Evolutionary conservation across 1,139 yeast species (phyloP).

Genomic region (Debaryomyces coudertii): DNA sequence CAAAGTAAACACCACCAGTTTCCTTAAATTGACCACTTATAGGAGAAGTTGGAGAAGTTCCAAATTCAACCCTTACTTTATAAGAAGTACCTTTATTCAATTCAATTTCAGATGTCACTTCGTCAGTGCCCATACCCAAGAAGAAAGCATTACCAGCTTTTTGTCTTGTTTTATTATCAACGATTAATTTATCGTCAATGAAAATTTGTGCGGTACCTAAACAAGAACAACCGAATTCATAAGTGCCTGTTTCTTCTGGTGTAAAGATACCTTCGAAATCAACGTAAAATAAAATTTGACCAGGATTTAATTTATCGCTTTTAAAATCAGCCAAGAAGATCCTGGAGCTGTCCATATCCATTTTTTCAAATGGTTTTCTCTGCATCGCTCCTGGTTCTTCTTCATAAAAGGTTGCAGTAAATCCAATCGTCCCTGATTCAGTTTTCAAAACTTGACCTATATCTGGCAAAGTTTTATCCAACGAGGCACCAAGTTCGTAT

Average conservation of each 20-base stretch:
- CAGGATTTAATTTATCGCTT: slow-evolving; percentile 28
- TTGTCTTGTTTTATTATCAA: slow-evolving; percentile 60
- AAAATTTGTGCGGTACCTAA: slow-evolving; percentile 58
- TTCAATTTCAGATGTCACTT: slow-evolving; percentile 37
- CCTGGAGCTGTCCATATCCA: slow-evolving; percentile 34
- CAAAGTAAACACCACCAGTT: slow-evolving; percentile 39
- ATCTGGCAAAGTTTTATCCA: slow-evolving; percentile 36
- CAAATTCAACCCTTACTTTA: slow-evolving; percentile 49
- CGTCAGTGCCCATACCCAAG: slow-evolving; percentile 52
- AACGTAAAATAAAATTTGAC: slow-evolving; percentile 35
- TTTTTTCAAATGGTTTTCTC: slow-evolving; percentile 41
- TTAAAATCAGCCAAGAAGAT: slow-evolving; percentile 53
- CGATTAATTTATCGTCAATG: slow-evolving; percentile 53
- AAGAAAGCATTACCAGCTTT: slow-evolving; percentile 49
- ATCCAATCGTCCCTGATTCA: slow-evolving; percentile 45
- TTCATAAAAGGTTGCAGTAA: slow-evolving; percentile 37
- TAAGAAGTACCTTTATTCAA: slow-evolving; percentile 46
- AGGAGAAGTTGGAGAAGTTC: slow-evolving; percentile 47
- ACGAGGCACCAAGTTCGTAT: slow-evolving; percentile 36
- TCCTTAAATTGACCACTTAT: slow-evolving; percentile 23
- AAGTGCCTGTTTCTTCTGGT: slow-evolving; percentile 52
- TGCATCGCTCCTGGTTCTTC: slow-evolving; percentile 37
- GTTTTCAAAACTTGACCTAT: slow-evolving; percentile 24
- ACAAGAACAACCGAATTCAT: slow-evolving; percentile 53
- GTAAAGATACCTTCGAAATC: slow-evolving; percentile 47